Conservation (phyloP, 768 basidiomycete genomes). For the Trametes meyenii region DNA sequence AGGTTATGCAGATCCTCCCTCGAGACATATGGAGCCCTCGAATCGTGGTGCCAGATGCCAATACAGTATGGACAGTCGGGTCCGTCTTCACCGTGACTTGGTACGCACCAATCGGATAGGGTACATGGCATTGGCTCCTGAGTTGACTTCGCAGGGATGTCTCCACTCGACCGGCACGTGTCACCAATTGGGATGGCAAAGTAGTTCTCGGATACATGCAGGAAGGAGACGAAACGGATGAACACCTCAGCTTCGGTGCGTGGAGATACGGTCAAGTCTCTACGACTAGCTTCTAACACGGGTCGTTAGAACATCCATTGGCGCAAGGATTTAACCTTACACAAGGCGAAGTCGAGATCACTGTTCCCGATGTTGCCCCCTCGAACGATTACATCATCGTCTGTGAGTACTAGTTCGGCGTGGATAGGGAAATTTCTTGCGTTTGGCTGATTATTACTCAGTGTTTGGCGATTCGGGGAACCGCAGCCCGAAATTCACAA, state of each 20-base stretch:
- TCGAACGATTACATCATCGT: slow-evolving; percentile 60
- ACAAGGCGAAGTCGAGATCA: slow-evolving; percentile 50
- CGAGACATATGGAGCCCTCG: slow-evolving; percentile 50
- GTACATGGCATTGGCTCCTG: neutral
- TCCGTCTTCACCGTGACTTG: slow-evolving; percentile 52
- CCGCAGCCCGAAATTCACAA: slow-evolving; percentile 59
- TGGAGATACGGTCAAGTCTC: neutral
- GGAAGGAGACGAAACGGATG: slow-evolving; percentile 41
- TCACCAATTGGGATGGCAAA: slow-evolving; percentile 49
- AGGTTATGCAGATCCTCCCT: neutral
- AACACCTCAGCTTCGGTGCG: slow-evolving; percentile 59
- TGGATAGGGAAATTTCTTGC: neutral
- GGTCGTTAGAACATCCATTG: slow-evolving; percentile 55
- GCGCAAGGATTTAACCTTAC: slow-evolving; percentile 56
- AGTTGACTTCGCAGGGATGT: slow-evolving; percentile 46
- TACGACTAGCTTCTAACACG: neutral
- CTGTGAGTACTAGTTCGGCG: slow-evolving; percentile 52
- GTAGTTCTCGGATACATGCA: slow-evolving; percentile 54
- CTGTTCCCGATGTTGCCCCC: slow-evolving; percentile 51
- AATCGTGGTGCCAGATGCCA: slow-evolving; percentile 49
- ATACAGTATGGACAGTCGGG: slow-evolving; percentile 55
- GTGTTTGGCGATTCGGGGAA: slow-evolving; percentile 75
- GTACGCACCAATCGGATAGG: slow-evolving; percentile 37
- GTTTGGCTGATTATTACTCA: slow-evolving; percentile 30
- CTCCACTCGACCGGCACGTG: slow-evolving; percentile 26